phyloP scores from a whole-genome alignment of 805 yeast species.

The Blastobotrys americana region DNA sequence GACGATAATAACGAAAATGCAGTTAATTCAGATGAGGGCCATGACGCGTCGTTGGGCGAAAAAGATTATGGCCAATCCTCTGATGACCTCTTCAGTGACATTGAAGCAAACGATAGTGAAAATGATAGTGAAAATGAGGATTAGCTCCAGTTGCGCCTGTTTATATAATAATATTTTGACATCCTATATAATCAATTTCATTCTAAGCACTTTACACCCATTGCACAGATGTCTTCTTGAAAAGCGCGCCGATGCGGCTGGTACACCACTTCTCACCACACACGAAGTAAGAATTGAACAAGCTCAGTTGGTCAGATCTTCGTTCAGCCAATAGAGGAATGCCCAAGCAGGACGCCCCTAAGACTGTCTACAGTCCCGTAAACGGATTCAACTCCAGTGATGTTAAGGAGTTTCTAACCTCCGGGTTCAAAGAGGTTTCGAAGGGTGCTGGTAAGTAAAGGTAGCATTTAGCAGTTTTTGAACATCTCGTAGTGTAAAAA shows the following conservation, averaged over 20 bases:
- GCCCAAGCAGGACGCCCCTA: neutral
- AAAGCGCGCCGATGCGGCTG: no score
- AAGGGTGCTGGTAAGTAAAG: slow-evolving; percentile 12
- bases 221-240: no score
- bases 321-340: slow-evolving; percentile 1
- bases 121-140: slow-evolving; percentile 5
- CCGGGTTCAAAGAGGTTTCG: slow-evolving; percentile 13
- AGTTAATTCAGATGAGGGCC: slow-evolving; percentile 41
- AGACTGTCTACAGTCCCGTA: slow-evolving; percentile 9
- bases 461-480: no score
- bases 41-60: slow-evolving; percentile 34
- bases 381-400: slow-evolving; percentile 16
- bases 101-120: slow-evolving; percentile 14
- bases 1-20: slow-evolving; percentile 36
- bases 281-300: no score
- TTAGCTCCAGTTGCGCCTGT: no score
- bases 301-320: neutral
- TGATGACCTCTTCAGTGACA: slow-evolving; percentile 9
- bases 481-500: no score
- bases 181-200: no score
- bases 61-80: slow-evolving; percentile 28
- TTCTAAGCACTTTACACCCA: no score
- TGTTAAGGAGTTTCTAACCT: slow-evolving; percentile 13
- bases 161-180: no score
- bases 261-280: no score